These are phyloP conservation scores for Chloranthus sessilifolius DNA, from an alignment of 164 flowering plant genomes.

Conservation along the genomic window DNA sequence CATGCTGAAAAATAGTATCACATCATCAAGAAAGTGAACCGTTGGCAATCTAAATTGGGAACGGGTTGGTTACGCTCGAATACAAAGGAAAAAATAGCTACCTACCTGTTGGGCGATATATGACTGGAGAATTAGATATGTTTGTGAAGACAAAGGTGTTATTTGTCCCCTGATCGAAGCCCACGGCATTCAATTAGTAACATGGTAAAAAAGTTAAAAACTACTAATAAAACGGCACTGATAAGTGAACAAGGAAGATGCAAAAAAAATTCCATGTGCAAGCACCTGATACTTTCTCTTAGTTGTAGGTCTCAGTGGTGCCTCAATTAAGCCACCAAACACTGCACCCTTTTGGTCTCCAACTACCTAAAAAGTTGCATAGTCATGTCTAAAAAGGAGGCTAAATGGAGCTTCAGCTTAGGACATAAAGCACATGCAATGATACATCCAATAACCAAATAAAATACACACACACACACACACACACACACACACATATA, in stretches of 20 bases:
- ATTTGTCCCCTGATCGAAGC: slow-evolving; percentile 66
- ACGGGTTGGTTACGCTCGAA: neutral
- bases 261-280: neutral
- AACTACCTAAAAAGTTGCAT: slow-evolving; percentile 57
- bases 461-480: too few species aligned
- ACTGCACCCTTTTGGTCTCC: slow-evolving; percentile 86
- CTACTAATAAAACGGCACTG: neutral
- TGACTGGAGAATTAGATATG: slow-evolving; percentile 44
- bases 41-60: neutral
- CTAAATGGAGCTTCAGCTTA: too few species aligned
- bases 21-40: neutral
- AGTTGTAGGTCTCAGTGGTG: slow-evolving; percentile 66
- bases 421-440: too few species aligned
- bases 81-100: neutral
- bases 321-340: slow-evolving; percentile 96
- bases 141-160: slow-evolving; percentile 79
- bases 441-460: too few species aligned
- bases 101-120: slow-evolving; percentile 90
- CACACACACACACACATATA: too few species aligned
- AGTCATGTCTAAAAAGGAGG: too few species aligned
- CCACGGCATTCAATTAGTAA: slow-evolving; percentile 11
- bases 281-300: slow-evolving; percentile 81
- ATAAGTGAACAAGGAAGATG: neutral
- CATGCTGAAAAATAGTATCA: too few species aligned
- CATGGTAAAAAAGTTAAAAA: neutral